Conservation (phyloP, 2,329 filamentous ascomycete species). For the Fonsecaea multimorphosa region DNA sequence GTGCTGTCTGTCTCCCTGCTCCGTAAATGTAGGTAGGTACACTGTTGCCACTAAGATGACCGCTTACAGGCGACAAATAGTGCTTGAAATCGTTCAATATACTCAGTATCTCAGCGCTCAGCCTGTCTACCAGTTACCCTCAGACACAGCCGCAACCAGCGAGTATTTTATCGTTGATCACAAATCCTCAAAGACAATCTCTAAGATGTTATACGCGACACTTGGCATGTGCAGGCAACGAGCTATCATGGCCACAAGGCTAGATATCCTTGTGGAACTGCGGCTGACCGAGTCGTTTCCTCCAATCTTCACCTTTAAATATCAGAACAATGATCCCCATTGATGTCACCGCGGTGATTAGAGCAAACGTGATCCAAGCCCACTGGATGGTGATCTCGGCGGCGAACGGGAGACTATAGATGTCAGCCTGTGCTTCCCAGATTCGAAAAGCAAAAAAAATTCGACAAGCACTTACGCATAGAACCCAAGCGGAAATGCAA, state of each 20-base stretch:
- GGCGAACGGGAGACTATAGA: constrained; percentile 10
- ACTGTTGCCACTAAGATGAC: no score
- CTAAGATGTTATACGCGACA: not conserved
- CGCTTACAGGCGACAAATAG: no score
- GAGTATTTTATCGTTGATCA: not conserved
- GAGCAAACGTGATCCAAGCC: constrained; percentile 13
- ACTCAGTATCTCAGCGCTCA: no score
- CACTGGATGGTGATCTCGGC: constrained; percentile 12
- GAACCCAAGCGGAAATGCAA: not conserved
- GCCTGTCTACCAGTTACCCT: no score
- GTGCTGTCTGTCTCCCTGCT: no score
- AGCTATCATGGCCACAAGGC: not conserved
- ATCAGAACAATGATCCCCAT: constrained; percentile 5
- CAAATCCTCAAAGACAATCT: not conserved
- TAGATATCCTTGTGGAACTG: constrained; percentile 4
- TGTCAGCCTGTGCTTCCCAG: not conserved
- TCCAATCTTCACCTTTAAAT: constrained; percentile 11
- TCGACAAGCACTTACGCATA: not conserved
- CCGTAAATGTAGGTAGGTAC: no score
- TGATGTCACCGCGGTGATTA: constrained; percentile 2
- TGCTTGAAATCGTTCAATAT: no score
- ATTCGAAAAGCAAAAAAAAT: not conserved
- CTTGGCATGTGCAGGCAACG: not conserved
- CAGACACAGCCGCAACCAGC: not conserved
- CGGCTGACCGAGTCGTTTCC: constrained; percentile 11